A percentile compares a stretch with the other conserved stretches of the same genome.
phyloP scores from a whole-genome alignment of 129 eudicot genomes.

The Centella asiatica region DNA sequence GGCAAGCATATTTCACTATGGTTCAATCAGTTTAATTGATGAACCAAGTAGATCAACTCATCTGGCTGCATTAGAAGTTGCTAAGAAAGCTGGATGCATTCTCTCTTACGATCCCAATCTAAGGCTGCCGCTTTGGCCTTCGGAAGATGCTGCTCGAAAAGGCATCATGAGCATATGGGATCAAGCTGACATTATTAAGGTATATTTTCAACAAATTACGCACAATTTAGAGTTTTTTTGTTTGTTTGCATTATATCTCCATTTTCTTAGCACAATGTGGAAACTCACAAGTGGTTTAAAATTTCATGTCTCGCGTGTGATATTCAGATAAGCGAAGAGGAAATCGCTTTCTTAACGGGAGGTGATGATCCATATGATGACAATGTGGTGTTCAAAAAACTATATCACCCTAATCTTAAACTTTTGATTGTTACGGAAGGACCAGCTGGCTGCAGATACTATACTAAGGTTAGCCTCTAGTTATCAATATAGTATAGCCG shows the following conservation, averaged over 20 bases:
- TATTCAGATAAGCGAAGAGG: slow-evolving; percentile 39
- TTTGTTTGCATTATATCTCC: too few relatives aligned
- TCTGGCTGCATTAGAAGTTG: slow-evolving; percentile 45
- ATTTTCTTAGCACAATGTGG: too few relatives aligned
- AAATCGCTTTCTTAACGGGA: slow-evolving; percentile 38
- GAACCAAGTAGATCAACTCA: slow-evolving; percentile 65
- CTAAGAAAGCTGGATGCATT: slow-evolving; percentile 45
- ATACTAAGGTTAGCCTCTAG: slow-evolving; percentile 55
- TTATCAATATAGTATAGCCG: too few relatives aligned
- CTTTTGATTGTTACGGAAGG: slow-evolving; percentile 60
- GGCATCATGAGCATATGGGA: slow-evolving; percentile 65
- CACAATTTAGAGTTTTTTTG: too few relatives aligned
- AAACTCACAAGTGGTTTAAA: slow-evolving; percentile 3
- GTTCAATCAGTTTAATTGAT: slow-evolving; percentile 51
- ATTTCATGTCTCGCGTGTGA: neutral
- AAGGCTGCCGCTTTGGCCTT: slow-evolving; percentile 56
- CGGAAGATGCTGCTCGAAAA: slow-evolving; percentile 44
- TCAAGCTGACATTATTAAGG: slow-evolving; percentile 60
- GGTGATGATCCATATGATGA: slow-evolving; percentile 41
- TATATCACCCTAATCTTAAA: slow-evolving; percentile 52
- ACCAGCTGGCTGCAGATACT: slow-evolving; percentile 50
- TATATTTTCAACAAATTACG: too few relatives aligned
- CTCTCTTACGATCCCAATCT: slow-evolving; percentile 62
- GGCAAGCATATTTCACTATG: slow-evolving; percentile 21
- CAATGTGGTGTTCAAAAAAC: slow-evolving; percentile 30